Evolutionary conservation across 345 rosid genomes (phyloP), one percentile per base, ranked within the genome.

Genomic region (Cardamine occulta): DNA sequence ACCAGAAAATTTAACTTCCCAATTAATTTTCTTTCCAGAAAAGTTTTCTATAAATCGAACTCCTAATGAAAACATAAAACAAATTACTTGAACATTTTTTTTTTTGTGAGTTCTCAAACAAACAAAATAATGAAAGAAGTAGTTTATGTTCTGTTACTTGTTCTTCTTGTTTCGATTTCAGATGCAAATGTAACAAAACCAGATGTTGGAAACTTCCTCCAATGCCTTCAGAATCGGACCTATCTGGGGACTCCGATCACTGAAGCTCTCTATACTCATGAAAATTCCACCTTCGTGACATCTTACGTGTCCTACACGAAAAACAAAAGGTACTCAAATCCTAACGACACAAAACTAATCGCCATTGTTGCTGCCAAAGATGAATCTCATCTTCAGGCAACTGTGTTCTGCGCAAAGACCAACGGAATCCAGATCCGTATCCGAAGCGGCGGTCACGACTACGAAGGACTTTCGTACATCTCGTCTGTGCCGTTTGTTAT

Each of bases 361-460:
- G 78, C 67, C 24, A 80, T 80, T 11, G 24, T 80, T 37, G 74
- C 74, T 5, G n/a, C n/a, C n/a, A n/a, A n/a, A n/a, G n/a, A n/a
- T n/a, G 75, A 68, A 63, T 76, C 81, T 34, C 82, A 81, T 70
- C 66, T 81, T 47, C 80, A 74, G 31, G 53, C 82, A 11, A 70
- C 84, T 5, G 79, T 81, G 68, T 37, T 81, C 29, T 81, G 84
- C 17, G 73, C 82, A 26, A 81, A 78, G 39, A 15, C 7, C 5
- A 29, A 24, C 8, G 39, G 52, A 5, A 7, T 81, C 26, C 79
- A 77, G 58, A 73, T 77, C 45, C 69, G 76, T 15, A 56, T 68
- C 37, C 73, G 84, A 47, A 81, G 84, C 21, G 80, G 79, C 12
- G 84, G 84, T 17, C 84, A 81, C 28, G 83, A 80, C 61, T 71